Percentiles rank a stretch among this genome's conserved stretches.
These are phyloP conservation scores for Hippophae rhamnoides DNA, from an alignment of 306 rosid species.

Conservation along the genomic window DNA sequence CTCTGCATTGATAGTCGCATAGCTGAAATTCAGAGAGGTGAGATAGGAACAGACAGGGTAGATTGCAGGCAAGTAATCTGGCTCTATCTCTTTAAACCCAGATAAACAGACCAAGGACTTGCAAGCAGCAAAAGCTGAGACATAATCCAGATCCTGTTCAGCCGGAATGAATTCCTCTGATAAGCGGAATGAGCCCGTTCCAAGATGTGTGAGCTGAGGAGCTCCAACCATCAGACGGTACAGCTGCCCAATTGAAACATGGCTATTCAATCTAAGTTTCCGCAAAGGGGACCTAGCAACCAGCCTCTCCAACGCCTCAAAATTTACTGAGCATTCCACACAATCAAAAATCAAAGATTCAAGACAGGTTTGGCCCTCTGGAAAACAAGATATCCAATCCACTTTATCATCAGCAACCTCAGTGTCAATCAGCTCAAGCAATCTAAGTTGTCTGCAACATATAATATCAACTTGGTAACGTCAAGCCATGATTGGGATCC, in stretches of 20 bases:
- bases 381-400: constrained; percentile 74
- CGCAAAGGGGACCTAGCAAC: constrained; percentile 77
- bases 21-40: constrained; percentile 66
- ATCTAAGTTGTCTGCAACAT: constrained; percentile 54
- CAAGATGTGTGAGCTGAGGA: constrained; percentile 73
- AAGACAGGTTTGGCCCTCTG: constrained; percentile 46
- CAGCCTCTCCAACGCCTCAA: constrained; percentile 70
- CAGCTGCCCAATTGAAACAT: constrained; percentile 47
- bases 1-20: constrained; percentile 46
- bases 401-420: constrained; percentile 48
- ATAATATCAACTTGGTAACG: constrained; percentile 8
- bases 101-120: constrained; percentile 74
- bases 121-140: constrained; percentile 58
- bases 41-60: constrained; percentile 62
- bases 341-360: constrained; percentile 75
- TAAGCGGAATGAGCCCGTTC: constrained; percentile 51
- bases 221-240: constrained; percentile 48
- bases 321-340: constrained; percentile 45
- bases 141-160: constrained; percentile 56
- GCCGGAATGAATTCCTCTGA: constrained; percentile 27
- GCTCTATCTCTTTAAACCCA: constrained; percentile 59
- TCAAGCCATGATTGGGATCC: constrained; percentile 1
- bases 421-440: constrained; percentile 70
- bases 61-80: constrained; percentile 51
- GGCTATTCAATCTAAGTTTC: constrained; percentile 56